Percentiles rank a stretch among this genome's conserved stretches.
These are phyloP conservation scores for Volvox carteri DNA, from an alignment of 163 green algal species.

Conservation along the genomic window DNA sequence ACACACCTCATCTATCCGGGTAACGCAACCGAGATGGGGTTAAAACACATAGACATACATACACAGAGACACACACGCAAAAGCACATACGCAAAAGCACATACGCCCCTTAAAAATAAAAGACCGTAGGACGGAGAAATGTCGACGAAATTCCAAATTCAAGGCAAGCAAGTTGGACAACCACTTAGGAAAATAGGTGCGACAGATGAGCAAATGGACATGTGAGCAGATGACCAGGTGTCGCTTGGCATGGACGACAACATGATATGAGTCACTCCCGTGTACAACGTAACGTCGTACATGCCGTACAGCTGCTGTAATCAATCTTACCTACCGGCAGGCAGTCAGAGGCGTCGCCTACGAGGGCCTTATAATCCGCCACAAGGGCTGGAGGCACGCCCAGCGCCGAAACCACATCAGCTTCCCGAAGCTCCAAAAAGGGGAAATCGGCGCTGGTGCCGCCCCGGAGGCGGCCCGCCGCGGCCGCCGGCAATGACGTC, in stretches of 20 bases:
- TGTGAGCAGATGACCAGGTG: too few species aligned
- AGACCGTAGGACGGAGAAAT: too few species aligned
- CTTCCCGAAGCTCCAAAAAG: constrained; percentile 1
- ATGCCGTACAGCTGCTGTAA: not conserved
- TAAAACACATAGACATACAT: too few species aligned
- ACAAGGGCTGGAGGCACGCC: constrained; percentile 22
- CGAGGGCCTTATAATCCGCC: constrained; percentile 35
- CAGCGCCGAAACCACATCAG: constrained; percentile 25
- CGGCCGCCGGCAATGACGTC: not conserved
- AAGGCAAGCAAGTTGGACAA: not conserved
- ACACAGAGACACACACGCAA: too few species aligned
- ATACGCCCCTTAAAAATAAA: too few species aligned
- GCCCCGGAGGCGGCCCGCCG: not conserved
- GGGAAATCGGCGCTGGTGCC: constrained; percentile 6
- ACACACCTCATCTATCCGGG: too few species aligned
- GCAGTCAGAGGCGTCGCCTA: constrained; percentile 30
- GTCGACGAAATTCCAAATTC: not conserved
- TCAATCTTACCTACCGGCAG: constrained; percentile 30
- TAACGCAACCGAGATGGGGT: too few species aligned
- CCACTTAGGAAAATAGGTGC: not conserved
- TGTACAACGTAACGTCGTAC: not conserved
- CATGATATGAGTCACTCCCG: not conserved
- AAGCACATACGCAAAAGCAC: too few species aligned
- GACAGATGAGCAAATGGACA: too few species aligned
- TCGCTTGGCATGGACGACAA: not conserved